Evolutionary conservation across 2,329 filamentous ascomycete species (phyloP).

Genomic region (Colletotrichum musae): DNA sequence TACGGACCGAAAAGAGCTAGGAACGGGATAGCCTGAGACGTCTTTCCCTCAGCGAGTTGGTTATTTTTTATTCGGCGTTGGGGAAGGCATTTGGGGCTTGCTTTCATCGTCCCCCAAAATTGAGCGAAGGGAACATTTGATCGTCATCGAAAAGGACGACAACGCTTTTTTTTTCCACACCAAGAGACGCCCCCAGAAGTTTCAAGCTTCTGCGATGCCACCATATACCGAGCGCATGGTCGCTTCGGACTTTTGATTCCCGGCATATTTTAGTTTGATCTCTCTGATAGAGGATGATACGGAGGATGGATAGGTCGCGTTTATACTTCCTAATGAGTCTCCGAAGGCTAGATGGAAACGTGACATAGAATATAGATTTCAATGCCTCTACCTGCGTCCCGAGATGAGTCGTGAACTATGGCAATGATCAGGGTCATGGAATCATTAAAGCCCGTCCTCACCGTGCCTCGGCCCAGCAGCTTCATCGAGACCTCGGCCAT

Average conservation of each 20-base stretch:
- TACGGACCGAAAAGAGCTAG: constrained; percentile 30
- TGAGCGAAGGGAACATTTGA: constrained; percentile 35
- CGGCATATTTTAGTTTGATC: constrained; percentile 29
- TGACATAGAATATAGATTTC: constrained; percentile 36
- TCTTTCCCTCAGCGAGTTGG: constrained; percentile 33
- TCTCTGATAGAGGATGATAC: constrained; percentile 14
- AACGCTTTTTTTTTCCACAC: constrained; percentile 21
- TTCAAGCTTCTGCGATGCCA: constrained; percentile 12
- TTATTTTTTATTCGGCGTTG: constrained; percentile 34
- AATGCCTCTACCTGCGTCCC: constrained; percentile 18
- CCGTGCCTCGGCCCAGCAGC: background rate
- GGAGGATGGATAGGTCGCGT: constrained; percentile 23
- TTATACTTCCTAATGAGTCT: constrained; percentile 33
- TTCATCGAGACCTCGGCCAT: background rate
- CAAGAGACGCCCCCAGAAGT: constrained; percentile 21
- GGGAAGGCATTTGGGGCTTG: constrained; percentile 37
- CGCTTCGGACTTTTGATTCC: constrained; percentile 32
- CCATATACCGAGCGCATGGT: constrained; percentile 28
- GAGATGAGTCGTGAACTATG: background rate
- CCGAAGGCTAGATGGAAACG: constrained; percentile 32
- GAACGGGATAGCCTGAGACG: constrained; percentile 33
- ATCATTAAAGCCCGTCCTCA: background rate
- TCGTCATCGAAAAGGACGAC: constrained; percentile 31
- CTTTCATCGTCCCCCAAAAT: constrained; percentile 31
- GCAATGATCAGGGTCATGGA: background rate